Evolutionary conservation across 1,284 basidiomycete species (phyloP).

Genomic region (Coniophora puteana): DNA sequence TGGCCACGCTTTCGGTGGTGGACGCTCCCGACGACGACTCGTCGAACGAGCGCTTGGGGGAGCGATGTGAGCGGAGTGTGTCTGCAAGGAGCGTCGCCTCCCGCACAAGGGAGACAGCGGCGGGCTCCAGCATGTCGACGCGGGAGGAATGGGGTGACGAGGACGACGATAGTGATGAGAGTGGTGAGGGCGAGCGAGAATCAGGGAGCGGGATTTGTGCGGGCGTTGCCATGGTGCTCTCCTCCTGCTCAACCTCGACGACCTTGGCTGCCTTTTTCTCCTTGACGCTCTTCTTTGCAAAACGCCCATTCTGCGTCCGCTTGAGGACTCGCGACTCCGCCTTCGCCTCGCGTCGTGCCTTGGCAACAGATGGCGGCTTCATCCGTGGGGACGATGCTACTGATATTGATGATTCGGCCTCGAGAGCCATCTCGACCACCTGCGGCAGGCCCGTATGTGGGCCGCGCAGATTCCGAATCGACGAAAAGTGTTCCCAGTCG

Average conservation of each 20-base stretch:
- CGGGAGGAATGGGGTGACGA: conserved; percentile 26
- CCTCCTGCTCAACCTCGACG: conserved; percentile 21
- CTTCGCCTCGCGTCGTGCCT: conserved; percentile 17
- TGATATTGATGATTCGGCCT: conserved; percentile 20
- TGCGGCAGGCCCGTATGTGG: conserved; percentile 78
- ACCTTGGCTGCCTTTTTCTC: conserved; percentile 12
- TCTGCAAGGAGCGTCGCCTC: conserved; percentile 24
- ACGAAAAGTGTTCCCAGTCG: conserved; percentile 95
- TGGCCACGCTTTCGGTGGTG: conserved; percentile 39
- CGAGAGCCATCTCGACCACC: conserved; percentile 52
- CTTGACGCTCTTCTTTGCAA: conserved; percentile 18
- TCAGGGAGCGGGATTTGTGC: conserved; percentile 36
- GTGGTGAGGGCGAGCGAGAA: conserved; percentile 46
- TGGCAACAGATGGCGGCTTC: conserved; percentile 21
- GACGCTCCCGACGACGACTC: conserved; percentile 49
- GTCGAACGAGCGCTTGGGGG: conserved; percentile 68
- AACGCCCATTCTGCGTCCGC: conserved; percentile 24
- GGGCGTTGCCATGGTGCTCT: conserved; percentile 17
- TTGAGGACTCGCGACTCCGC: conserved; percentile 26
- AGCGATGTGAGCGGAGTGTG: conserved; percentile 34
- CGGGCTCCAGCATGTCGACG: conserved; percentile 24
- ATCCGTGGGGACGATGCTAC: conserved; percentile 24
- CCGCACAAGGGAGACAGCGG: conserved; percentile 14
- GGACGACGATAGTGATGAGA: conserved; percentile 39
- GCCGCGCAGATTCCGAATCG: conserved; percentile 81